Evolutionary conservation across 228 moss, liverwort and hornwort species (phyloP).

Genomic region (Sphagnum fallax): DNA sequence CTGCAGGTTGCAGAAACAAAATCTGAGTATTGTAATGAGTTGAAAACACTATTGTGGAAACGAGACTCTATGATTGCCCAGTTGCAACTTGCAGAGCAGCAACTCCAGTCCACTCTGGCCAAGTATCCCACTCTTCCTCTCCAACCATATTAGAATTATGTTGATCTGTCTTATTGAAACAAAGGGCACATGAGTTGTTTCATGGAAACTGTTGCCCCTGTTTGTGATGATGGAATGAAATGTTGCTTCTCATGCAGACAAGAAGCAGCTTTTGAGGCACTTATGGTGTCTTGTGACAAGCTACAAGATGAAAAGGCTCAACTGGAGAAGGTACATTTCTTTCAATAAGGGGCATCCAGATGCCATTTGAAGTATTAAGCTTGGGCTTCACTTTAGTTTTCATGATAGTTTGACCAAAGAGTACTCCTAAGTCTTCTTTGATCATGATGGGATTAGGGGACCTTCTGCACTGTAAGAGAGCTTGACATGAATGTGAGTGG

Average conservation of each 20-base stretch:
- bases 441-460: background rate
- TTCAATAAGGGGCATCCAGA: too few relatives aligned
- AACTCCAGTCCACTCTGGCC: constrained; percentile 71
- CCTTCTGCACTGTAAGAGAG: background rate
- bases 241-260: constrained; percentile 41
- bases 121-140: constrained; percentile 20
- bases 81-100: constrained; percentile 82
- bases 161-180: background rate
- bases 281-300: constrained; percentile 48
- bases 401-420: too few relatives aligned
- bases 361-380: too few relatives aligned
- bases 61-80: constrained; percentile 68
- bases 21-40: constrained; percentile 52
- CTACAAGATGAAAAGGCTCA: constrained; percentile 47
- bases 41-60: constrained; percentile 73
- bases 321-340: constrained; percentile 45
- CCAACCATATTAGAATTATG: background rate
- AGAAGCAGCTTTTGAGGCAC: constrained; percentile 63
- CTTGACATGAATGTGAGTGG: background rate
- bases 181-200: background rate
- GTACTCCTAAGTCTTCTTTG: background rate
- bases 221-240: background rate
- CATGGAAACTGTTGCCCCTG: background rate
- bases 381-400: too few relatives aligned
- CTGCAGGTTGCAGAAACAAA: constrained; percentile 48